These are phyloP conservation scores for Psidium friedrichsthalianum DNA, from an alignment of 345 rosid species.

Conservation along the genomic window DNA sequence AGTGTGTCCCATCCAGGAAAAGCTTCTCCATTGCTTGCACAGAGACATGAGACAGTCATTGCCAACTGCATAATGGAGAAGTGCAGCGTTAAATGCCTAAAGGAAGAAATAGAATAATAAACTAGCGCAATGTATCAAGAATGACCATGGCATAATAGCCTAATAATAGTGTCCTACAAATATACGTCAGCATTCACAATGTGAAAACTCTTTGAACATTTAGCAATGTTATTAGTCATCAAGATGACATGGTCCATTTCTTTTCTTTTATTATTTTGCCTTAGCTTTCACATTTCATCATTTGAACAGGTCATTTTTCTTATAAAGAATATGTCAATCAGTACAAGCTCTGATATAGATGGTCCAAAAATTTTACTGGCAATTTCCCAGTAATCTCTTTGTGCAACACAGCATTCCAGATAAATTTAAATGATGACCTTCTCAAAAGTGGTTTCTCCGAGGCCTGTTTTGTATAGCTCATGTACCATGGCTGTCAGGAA, in stretches of 20 bases:
- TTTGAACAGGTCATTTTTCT: background rate
- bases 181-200: background rate
- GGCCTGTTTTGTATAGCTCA: slow-evolving; percentile 92
- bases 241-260: background rate
- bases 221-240: background rate
- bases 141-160: background rate
- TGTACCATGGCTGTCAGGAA: slow-evolving; percentile 90
- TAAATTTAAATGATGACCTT: slow-evolving; percentile 29
- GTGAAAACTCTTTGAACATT: background rate
- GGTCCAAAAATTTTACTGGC: background rate
- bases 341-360: background rate
- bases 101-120: background rate
- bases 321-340: background rate
- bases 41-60: slow-evolving; percentile 45
- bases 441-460: slow-evolving; percentile 82
- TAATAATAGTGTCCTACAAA: background rate
- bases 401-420: background rate
- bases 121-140: background rate
- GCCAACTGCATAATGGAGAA: slow-evolving; percentile 42
- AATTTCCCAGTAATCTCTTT: background rate
- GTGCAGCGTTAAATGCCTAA: background rate
- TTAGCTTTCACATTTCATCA: background rate
- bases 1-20: slow-evolving; percentile 95
- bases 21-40: slow-evolving; percentile 66
- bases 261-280: background rate